phyloP scores from a whole-genome alignment of 2,329 filamentous ascomycete species.

The Paracoccidioides brasiliensis region DNA sequence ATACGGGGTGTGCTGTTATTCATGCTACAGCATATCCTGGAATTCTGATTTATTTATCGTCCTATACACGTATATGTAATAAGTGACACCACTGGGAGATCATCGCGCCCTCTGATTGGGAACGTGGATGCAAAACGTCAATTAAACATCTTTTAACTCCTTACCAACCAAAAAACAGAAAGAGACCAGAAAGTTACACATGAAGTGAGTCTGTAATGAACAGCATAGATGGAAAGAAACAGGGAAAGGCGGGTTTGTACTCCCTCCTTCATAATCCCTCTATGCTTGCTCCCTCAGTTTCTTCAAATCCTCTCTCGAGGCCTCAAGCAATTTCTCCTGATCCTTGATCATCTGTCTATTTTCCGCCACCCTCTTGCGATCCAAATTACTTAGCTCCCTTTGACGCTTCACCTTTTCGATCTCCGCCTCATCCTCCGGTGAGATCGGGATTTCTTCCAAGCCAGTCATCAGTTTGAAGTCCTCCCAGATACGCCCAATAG shows the following conservation, averaged over 20 bases:
- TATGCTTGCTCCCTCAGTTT: conserved; percentile 25
- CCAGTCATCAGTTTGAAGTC: conserved; percentile 30
- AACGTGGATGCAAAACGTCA: neutral
- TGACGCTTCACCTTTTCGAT: conserved; percentile 24
- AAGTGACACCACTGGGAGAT: neutral
- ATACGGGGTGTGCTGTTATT: no score
- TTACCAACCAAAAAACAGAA: neutral
- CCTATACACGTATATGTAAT: neutral
- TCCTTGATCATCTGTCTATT: conserved; percentile 34
- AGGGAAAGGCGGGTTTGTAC: neutral
- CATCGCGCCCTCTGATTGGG: neutral
- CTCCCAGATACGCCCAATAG: conserved; percentile 31
- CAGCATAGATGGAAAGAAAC: neutral
- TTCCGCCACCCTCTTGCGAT: conserved; percentile 25
- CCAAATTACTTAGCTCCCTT: conserved; percentile 24
- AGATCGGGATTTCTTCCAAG: conserved; percentile 34
- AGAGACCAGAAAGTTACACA: neutral
- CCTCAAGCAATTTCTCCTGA: conserved; percentile 32
- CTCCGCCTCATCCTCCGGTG: conserved; percentile 24
- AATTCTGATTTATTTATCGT: neutral
- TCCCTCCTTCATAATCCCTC: neutral
- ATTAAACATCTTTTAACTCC: conserved; percentile 3
- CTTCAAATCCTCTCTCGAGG: conserved; percentile 32
- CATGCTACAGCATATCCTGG: neutral
- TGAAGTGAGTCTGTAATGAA: conserved; percentile 1